These are phyloP conservation scores for Mollisia scopiformis DNA, from an alignment of 2,329 filamentous ascomycete species.

Conservation along the genomic window DNA sequence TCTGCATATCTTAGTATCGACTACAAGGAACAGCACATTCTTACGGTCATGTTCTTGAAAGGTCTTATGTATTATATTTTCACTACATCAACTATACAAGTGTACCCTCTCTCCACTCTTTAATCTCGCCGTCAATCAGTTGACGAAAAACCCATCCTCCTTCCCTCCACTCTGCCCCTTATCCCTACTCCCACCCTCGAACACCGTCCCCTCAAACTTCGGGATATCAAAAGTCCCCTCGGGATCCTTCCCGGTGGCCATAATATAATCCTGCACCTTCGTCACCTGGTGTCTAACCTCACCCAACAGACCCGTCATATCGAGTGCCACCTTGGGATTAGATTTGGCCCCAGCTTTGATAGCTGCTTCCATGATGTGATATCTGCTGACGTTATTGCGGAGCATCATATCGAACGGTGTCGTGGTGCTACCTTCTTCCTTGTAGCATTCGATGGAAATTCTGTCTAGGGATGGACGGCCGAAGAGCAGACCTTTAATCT, in stretches of 20 bases:
- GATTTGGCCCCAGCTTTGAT: conserved; percentile 49
- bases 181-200: conserved; percentile 20
- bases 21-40: too few species aligned
- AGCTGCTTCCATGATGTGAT: conserved; percentile 59
- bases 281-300: conserved; percentile 51
- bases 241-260: conserved; percentile 54
- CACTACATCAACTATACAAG: background rate
- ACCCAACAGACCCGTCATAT: conserved; percentile 48
- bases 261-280: conserved; percentile 56
- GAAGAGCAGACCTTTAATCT: conserved; percentile 64
- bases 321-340: conserved; percentile 51
- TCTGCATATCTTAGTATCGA: too few species aligned
- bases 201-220: conserved; percentile 41
- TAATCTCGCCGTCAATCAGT: conserved; percentile 14
- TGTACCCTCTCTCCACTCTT: background rate
- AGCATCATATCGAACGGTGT: conserved; percentile 75
- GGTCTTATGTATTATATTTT: background rate
- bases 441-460: conserved; percentile 60
- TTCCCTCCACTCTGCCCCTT: conserved; percentile 14
- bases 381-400: conserved; percentile 61
- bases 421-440: conserved; percentile 68
- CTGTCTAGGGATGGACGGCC: conserved; percentile 54
- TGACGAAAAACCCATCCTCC: conserved; percentile 37
- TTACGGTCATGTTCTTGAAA: too few species aligned
- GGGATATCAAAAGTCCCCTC: conserved; percentile 54